phyloP scores from a whole-genome alignment of 768 basidiomycete species.

The Hygrophorus pudorinus region DNA sequence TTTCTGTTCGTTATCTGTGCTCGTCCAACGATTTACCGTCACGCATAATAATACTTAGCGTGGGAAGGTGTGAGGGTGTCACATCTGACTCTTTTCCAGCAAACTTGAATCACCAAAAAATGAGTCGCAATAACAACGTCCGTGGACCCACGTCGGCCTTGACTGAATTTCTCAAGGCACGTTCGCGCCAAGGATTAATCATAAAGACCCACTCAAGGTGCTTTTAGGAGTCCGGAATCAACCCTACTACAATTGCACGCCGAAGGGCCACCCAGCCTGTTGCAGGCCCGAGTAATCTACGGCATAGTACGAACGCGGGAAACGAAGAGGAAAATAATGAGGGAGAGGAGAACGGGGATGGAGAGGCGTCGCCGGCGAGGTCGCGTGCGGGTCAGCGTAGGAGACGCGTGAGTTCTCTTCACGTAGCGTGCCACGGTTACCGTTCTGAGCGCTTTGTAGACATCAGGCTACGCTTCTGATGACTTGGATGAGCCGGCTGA shows the following conservation, averaged over 20 bases:
- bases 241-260: slow-evolving; percentile 34
- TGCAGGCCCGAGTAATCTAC: slow-evolving; percentile 33
- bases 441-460: slow-evolving; percentile 9
- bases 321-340: slow-evolving; percentile 9
- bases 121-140: slow-evolving; percentile 38
- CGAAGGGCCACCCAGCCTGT: slow-evolving; percentile 29
- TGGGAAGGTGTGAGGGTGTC: too few relatives aligned
- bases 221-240: slow-evolving; percentile 37
- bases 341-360: slow-evolving; percentile 9
- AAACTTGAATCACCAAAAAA: not conserved
- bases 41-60: too few relatives aligned
- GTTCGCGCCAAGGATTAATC: slow-evolving; percentile 9
- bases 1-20: too few relatives aligned
- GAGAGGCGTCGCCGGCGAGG: too few relatives aligned
- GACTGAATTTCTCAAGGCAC: slow-evolving; percentile 69
- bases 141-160: slow-evolving; percentile 77
- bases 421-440: not conserved
- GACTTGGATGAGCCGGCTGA: slow-evolving; percentile 55
- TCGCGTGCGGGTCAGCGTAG: slow-evolving; percentile 4
- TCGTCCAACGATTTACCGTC: too few relatives aligned
- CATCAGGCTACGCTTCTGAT: slow-evolving; percentile 57
- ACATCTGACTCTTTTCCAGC: too few relatives aligned
- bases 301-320: slow-evolving; percentile 9
- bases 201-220: not conserved
- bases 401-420: slow-evolving; percentile 3